These are phyloP conservation scores for Trichoderma simmonsii DNA, from an alignment of 2,329 filamentous ascomycete species.

Conservation along the genomic window DNA sequence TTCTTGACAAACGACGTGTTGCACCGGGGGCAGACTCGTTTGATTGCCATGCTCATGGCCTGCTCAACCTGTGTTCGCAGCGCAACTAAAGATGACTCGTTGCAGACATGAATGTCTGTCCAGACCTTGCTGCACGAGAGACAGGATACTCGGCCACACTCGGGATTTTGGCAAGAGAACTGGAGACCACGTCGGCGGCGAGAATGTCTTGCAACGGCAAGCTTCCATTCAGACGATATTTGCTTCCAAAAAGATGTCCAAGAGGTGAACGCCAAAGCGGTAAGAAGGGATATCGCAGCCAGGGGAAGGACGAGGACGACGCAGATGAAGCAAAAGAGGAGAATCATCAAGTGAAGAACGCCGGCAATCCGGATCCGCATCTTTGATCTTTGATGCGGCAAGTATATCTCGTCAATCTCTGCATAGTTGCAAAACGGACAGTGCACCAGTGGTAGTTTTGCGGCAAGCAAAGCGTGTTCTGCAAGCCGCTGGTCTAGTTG, in stretches of 20 bases:
- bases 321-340: conserved; percentile 51
- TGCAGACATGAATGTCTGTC: conserved; percentile 85
- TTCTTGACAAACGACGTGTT: conserved; percentile 90
- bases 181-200: conserved; percentile 69
- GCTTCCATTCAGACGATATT: conserved; percentile 48
- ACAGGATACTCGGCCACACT: conserved; percentile 71
- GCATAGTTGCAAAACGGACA: conserved; percentile 93
- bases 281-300: conserved; percentile 45
- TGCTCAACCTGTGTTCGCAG: conserved; percentile 88
- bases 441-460: conserved; percentile 69
- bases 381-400: conserved; percentile 51
- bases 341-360: conserved; percentile 46
- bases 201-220: conserved; percentile 63
- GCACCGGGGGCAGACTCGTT: conserved; percentile 90
- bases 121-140: conserved; percentile 78
- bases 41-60: conserved; percentile 89
- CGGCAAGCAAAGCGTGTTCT: conserved; percentile 70
- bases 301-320: conserved; percentile 56
- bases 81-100: conserved; percentile 76
- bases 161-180: conserved; percentile 71
- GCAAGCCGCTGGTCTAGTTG: conserved; percentile 78
- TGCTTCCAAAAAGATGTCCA: conserved; percentile 41
- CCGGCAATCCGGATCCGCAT: conserved; percentile 56
- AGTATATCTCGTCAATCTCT: conserved; percentile 76
- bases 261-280: conserved; percentile 44